phyloP scores from a whole-genome alignment of 73 alveolate genomes.

The Urostyla sp. region DNA sequence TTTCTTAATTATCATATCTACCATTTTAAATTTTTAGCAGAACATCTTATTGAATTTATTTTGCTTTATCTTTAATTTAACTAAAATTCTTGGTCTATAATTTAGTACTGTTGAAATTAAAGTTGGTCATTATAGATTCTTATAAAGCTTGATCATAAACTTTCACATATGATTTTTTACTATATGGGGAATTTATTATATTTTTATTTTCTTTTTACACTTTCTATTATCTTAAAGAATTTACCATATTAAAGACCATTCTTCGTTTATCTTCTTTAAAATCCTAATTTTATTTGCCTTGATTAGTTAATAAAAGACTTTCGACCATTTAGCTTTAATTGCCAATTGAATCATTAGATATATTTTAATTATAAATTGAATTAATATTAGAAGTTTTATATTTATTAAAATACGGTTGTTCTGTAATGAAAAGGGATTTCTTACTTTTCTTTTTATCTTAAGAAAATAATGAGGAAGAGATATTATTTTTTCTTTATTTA shows the following conservation, averaged over 20 bases:
- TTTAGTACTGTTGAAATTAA: no score
- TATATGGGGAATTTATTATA: neutral
- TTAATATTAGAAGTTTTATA: no score
- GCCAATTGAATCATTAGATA: no score
- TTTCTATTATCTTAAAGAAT: neutral
- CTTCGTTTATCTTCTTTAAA: conserved; percentile 22
- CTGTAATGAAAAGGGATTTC: no score
- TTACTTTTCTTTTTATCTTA: no score
- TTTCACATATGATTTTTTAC: neutral
- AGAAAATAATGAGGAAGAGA: no score
- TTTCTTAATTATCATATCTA: neutral
- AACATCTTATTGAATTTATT: neutral
- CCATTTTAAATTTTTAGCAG: neutral
- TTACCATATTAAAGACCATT: conserved; percentile 31
- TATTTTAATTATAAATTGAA: no score
- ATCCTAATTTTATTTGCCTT: no score
- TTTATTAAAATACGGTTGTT: no score
- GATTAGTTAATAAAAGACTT: no score
- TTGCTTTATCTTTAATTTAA: conserved; percentile 5
- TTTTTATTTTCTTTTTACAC: neutral
- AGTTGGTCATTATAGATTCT: neutral
- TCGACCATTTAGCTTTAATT: no score
- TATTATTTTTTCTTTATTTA: no score
- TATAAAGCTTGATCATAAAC: neutral
- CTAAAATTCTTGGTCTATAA: conserved; percentile 1